These are phyloP conservation scores for Lactuca sativa DNA, from an alignment of 129 eudicot species.

Conservation along the genomic window DNA sequence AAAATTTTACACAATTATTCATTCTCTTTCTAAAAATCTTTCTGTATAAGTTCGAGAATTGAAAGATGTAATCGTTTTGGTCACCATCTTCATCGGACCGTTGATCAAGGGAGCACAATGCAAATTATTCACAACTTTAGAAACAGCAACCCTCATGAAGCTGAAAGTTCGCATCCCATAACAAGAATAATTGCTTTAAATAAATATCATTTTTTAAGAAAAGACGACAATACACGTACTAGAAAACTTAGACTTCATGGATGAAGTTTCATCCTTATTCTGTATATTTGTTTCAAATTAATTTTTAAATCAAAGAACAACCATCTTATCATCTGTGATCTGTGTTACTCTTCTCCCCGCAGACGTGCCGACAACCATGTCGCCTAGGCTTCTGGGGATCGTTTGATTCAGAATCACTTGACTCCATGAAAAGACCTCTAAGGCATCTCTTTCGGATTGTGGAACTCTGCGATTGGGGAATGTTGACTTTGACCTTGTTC, in stretches of 20 bases:
- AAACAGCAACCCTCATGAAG: too few species aligned
- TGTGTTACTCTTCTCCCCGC: conserved; percentile 36
- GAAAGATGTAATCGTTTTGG: too few species aligned
- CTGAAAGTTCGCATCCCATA: too few species aligned
- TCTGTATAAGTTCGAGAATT: too few species aligned
- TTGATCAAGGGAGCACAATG: too few species aligned
- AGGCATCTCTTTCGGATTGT: conserved; percentile 59
- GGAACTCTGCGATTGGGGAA: conserved; percentile 39
- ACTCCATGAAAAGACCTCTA: conserved; percentile 54
- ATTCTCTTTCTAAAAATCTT: too few species aligned
- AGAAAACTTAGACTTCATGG: background rate
- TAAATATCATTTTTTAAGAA: background rate
- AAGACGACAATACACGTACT: background rate
- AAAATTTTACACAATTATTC: too few species aligned
- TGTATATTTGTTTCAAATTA: background rate
- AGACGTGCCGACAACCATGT: conserved; percentile 73
- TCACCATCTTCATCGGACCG: too few species aligned
- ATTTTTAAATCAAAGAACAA: conserved; percentile 32
- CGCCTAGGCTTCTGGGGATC: conserved; percentile 63
- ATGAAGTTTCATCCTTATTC: conserved; percentile 21
- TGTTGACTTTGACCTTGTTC: conserved; percentile 41
- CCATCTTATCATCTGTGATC: conserved; percentile 40
- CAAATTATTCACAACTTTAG: too few species aligned
- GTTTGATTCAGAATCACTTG: conserved; percentile 64
- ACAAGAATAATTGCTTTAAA: too few species aligned